Base-by-base conservation (phyloP, 2,329 filamentous ascomycete genomes). In the Venturia nashicola region DNA sequence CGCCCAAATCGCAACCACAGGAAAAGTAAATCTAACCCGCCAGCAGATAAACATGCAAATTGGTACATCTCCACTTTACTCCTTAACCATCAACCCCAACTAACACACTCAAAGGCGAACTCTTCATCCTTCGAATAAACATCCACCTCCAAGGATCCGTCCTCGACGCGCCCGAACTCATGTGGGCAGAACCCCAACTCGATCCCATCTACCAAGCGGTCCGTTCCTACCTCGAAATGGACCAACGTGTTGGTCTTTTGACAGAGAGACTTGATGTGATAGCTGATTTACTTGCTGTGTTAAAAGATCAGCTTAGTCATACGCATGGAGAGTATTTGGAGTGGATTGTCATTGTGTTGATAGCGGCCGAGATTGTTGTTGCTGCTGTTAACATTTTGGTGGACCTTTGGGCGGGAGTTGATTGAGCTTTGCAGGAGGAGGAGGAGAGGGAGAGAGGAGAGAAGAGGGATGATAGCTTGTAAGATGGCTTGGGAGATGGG, bases 21-120 rank as follows among this genome's bases (percentile, higher is more conserved):
- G 94, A 67, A 94, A 92, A 72, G 94, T 99, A 71, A 87, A 90
- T 64, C 84, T 99, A 65, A 91, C 87, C 65, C 86, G 93, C 54
- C 86, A 86, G 65, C 86, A 97, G 74, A 97, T 99, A 80, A 97
- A 97, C 80, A 97, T 97, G 92, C 92, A 97, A 76, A 97, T 99
- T 66, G 94, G 94, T 73, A 57, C 51, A 14, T 57, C 8, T 12
- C 12, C 12, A n/a, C 11, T 23, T 18, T 48, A 8, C 44, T 23
- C 5, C 44, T 7, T 16, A 16, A 20, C 44, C 23, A 48, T 11
- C 18, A 8, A 48, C 7, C 44, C 11, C 36, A 54, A 57, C 32
- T 57, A 7, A 57, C 20, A 23, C 20, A 18, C 51, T 12, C 18
- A 9, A 18, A 57, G 51, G 51, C 51, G 92, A 99, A 78, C 84